Evolutionary conservation across 495 filamentous ascomycete species (phyloP), one percentile per base, ranked within the genome.

Genomic region (Thermothielavioides terrestris): DNA sequence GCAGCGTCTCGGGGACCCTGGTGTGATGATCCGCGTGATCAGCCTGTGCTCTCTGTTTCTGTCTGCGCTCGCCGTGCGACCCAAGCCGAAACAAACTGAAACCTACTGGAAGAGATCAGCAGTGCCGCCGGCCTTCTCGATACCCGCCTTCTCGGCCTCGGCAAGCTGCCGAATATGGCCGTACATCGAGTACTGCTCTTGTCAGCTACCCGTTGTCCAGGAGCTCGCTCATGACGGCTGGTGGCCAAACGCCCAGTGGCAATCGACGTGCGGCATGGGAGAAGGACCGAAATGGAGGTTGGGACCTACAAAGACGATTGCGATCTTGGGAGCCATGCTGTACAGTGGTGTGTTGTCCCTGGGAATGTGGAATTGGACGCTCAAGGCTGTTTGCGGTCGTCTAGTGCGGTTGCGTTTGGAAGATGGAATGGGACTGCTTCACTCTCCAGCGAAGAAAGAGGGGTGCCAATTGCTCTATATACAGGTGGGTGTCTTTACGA

Each of bases 241-340:
- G n/a, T n/a, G n/a, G n/a, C n/a, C n/a, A n/a, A n/a, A n/a, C n/a
- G n/a, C n/a, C n/a, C n/a, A n/a, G n/a, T n/a, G n/a, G n/a, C n/a
- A n/a, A n/a, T n/a, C n/a, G n/a, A n/a, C 21, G 5, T 4, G 14
- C 8, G 21, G 12, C 12, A 22, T 20, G 23, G n/a, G 7, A 12
- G 25, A 15, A 3, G 10, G 36, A 9, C 8, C 18, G 9, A 26
- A 5, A 15, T 2, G 47, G 15, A 36, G 22, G 49, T 46, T 37
- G 31, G 27, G 11, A 80, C 85, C 58, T 80, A 91, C 86, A 60
- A 78, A 90, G 68, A 95, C 78, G 66, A 95, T 94, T 52, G 90
- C 90, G 61, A 95, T 75, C 73, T 88, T 91, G 68, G 88, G 88
- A 74, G 88, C 88, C 89, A 94, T 95, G 61, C 53, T 78, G 76